phyloP scores from a whole-genome alignment of 768 basidiomycete genomes.

The Amanita phalloides region DNA sequence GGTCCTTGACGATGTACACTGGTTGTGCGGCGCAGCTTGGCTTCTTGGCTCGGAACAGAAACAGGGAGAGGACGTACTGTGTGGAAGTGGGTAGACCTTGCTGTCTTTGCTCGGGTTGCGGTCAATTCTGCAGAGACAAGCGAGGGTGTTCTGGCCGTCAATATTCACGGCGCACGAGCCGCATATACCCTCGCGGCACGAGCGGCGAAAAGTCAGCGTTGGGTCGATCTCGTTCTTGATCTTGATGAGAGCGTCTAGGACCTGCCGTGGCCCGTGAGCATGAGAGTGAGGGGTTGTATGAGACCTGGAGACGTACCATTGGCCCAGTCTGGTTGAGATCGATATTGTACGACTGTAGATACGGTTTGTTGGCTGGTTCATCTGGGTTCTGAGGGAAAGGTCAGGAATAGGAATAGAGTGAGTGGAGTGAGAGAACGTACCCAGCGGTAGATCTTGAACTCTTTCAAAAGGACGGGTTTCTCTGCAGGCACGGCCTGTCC shows the following conservation, averaged over 20 bases:
- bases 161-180: conserved; percentile 99
- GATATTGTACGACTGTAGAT: conserved; percentile 81
- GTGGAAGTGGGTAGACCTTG: conserved; percentile 96
- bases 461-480: conserved; percentile 72
- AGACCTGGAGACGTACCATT: conserved; percentile 43
- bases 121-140: conserved; percentile 94
- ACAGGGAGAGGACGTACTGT: conserved; percentile 49
- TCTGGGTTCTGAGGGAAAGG: conserved; percentile 70
- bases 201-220: conserved; percentile 91
- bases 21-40: conserved; percentile 1
- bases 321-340: conserved; percentile 94
- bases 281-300: not conserved
- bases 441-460: conserved; percentile 99
- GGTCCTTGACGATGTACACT: conserved; percentile 99
- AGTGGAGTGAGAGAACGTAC: conserved; percentile 29
- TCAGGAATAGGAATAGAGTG: not conserved
- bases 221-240: conserved; percentile 99
- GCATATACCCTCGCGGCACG: conserved; percentile 93
- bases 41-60: not conserved
- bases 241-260: conserved; percentile 92
- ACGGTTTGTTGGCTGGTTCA: conserved; percentile 84
- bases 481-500: conserved; percentile 40
- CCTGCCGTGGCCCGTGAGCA: conserved; percentile 19
- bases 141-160: conserved; percentile 95
- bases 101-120: conserved; percentile 55